These are phyloP conservation scores for Tolypocladium paradoxum DNA, from an alignment of 2,329 filamentous ascomycete genomes.

Conservation along the genomic window DNA sequence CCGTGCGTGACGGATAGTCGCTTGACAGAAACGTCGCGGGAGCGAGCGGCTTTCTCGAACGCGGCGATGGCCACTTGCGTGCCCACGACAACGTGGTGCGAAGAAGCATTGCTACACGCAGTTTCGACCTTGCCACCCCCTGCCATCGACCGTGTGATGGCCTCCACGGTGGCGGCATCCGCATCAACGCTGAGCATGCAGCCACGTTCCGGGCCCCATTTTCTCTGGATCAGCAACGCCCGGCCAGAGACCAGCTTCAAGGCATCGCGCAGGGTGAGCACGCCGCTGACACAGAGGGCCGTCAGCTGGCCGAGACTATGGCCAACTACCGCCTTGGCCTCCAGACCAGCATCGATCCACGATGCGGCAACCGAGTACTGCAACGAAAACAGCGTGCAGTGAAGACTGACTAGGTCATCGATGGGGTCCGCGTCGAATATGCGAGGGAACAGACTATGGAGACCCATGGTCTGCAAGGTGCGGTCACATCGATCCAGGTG, in stretches of 20 bases:
- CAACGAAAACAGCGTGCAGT: slow-evolving; percentile 16
- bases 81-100: slow-evolving; percentile 19
- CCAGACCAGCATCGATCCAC: slow-evolving; percentile 7
- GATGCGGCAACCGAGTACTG: slow-evolving; percentile 7
- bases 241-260: slow-evolving; percentile 18
- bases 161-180: not conserved
- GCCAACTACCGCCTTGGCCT: slow-evolving; percentile 11
- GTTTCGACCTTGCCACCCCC: slow-evolving; percentile 7
- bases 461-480: slow-evolving; percentile 13
- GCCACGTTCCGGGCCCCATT: slow-evolving; percentile 23
- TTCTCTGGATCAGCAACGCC: slow-evolving; percentile 18
- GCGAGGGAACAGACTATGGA: slow-evolving; percentile 18
- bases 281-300: slow-evolving; percentile 21
- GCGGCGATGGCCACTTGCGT: slow-evolving; percentile 9
- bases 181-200: slow-evolving; percentile 19
- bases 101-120: slow-evolving; percentile 22
- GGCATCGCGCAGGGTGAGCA: slow-evolving; percentile 17
- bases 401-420: slow-evolving; percentile 19
- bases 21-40: not conserved
- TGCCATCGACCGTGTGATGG: not conserved
- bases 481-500: slow-evolving; percentile 24
- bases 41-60: not conserved
- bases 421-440: slow-evolving; percentile 16
- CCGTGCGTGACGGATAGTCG: slow-evolving; percentile 3
- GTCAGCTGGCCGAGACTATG: slow-evolving; percentile 30